Percentiles rank a stretch among this genome's conserved stretches.
phyloP scores from a whole-genome alignment of 2,329 filamentous ascomycete species.

The Talaromyces sp. region DNA sequence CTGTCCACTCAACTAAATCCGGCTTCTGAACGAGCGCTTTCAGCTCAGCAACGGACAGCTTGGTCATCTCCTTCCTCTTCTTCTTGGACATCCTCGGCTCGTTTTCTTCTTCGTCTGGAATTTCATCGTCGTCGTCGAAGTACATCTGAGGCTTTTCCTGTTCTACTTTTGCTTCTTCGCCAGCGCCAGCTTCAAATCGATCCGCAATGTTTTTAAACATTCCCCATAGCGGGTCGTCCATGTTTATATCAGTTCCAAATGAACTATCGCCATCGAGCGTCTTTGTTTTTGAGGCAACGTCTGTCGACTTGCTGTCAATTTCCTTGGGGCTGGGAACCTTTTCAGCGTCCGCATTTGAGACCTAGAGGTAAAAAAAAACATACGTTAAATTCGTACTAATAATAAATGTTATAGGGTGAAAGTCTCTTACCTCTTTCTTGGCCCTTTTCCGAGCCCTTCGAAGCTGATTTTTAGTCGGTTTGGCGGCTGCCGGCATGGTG shows the following conservation, averaged over 20 bases:
- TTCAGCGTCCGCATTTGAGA: neutral
- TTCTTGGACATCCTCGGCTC: slow-evolving; percentile 82
- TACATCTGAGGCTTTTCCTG: slow-evolving; percentile 77
- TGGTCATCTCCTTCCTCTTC: slow-evolving; percentile 85
- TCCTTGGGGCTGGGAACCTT: neutral
- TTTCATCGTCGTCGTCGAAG: slow-evolving; percentile 77
- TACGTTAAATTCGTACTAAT: neutral
- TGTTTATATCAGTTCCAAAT: neutral
- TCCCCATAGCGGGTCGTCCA: slow-evolving; percentile 70
- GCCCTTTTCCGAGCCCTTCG: slow-evolving; percentile 12
- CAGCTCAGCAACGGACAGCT: slow-evolving; percentile 88
- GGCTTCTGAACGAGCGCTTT: slow-evolving; percentile 88
- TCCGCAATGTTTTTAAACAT: slow-evolving; percentile 78
- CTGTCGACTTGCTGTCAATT: neutral
- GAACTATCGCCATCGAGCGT: neutral
- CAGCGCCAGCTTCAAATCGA: slow-evolving; percentile 62
- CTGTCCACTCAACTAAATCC: slow-evolving; percentile 96
- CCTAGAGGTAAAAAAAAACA: neutral
- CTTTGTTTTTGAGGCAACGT: neutral
- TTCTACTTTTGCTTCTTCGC: slow-evolving; percentile 62
- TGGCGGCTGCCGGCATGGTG: slow-evolving; percentile 7
- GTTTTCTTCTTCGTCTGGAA: slow-evolving; percentile 66
- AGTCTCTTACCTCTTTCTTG: slow-evolving; percentile 7
- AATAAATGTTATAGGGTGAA: neutral
- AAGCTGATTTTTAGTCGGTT: slow-evolving; percentile 13